Evolutionary conservation across 441 rosid species (phyloP).

Genomic region (Euphorbia celastroides): DNA sequence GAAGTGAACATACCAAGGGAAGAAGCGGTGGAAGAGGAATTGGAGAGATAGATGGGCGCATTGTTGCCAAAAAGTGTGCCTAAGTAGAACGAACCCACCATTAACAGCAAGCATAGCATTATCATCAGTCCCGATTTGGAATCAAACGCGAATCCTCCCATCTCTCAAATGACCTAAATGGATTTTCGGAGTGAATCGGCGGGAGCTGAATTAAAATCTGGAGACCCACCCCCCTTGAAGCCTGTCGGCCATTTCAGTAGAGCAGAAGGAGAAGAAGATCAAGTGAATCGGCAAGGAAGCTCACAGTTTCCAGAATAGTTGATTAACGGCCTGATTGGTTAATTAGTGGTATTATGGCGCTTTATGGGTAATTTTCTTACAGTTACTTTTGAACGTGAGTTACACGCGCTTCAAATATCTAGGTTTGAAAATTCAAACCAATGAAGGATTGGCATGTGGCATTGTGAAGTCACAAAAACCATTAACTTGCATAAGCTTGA

Average conservation of each 20-base stretch:
- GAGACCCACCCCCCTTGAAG: conserved; percentile 1
- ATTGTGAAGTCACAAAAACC: too few species aligned
- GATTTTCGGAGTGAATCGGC: neutral
- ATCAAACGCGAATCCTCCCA: conserved; percentile 64
- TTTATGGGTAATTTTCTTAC: too few species aligned
- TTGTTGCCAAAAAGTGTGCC: conserved; percentile 76
- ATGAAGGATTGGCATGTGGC: too few species aligned
- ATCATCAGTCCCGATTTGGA: conserved; percentile 66
- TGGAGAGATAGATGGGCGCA: conserved; percentile 37
- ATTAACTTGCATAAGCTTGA: too few species aligned
- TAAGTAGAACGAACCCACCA: conserved; percentile 63
- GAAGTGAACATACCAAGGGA: conserved; percentile 18
- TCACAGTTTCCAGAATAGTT: neutral
- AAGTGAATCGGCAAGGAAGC: neutral
- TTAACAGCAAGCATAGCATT: conserved; percentile 49
- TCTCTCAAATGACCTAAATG: conserved; percentile 2
- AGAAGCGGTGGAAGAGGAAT: conserved; percentile 24
- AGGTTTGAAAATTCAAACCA: too few species aligned
- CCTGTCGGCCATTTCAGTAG: neutral
- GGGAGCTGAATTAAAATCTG: neutral
- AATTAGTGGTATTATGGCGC: too few species aligned
- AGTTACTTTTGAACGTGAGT: too few species aligned
- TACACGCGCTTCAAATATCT: too few species aligned
- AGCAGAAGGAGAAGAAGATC: neutral
- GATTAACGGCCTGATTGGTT: too few species aligned